Percentiles rank a stretch among this genome's conserved stretches.
These are phyloP conservation scores for Cynanchum wilfordii DNA, from an alignment of 257 asterid genomes.

Conservation along the genomic window DNA sequence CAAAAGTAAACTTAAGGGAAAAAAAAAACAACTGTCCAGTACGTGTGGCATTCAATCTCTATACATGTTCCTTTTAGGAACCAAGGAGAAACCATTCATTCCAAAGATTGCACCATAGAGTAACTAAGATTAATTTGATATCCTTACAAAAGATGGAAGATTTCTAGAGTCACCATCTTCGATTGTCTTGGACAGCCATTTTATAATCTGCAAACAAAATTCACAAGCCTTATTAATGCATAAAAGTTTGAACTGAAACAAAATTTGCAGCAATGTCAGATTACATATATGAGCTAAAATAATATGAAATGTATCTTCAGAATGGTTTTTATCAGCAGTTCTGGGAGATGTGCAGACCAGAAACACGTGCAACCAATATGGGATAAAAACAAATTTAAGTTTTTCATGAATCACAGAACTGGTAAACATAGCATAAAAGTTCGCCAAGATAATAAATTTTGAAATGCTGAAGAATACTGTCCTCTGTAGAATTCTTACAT, in stretches of 20 bases:
- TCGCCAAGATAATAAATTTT: not conserved
- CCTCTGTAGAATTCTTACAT: slow-evolving; percentile 39
- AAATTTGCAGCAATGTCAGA: slow-evolving; percentile 2
- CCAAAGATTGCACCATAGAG: not conserved
- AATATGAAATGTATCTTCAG: not conserved
- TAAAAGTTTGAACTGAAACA: not conserved
- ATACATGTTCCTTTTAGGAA: not conserved
- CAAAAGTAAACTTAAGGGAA: not conserved
- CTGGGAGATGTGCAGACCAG: not conserved
- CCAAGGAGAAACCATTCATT: not conserved
- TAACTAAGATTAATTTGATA: slow-evolving; percentile 4
- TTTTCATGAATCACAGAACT: not conserved
- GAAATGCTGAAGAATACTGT: not conserved
- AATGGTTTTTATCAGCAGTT: not conserved
- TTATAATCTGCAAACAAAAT: slow-evolving; percentile 53
- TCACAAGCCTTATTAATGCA: slow-evolving; percentile 11
- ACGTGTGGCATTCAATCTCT: slow-evolving; percentile 4
- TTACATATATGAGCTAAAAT: not conserved
- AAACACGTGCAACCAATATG: not conserved
- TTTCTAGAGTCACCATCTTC: slow-evolving; percentile 86
- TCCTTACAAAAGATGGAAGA: slow-evolving; percentile 88
- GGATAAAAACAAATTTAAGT: not conserved
- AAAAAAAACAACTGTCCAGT: not conserved
- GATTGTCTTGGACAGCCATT: slow-evolving; percentile 77
- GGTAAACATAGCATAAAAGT: not conserved